Evolutionary conservation across 2,329 filamentous ascomycete species (phyloP), one percentile per base, ranked within the genome.

Genomic region (Trichoderma koningii): DNA sequence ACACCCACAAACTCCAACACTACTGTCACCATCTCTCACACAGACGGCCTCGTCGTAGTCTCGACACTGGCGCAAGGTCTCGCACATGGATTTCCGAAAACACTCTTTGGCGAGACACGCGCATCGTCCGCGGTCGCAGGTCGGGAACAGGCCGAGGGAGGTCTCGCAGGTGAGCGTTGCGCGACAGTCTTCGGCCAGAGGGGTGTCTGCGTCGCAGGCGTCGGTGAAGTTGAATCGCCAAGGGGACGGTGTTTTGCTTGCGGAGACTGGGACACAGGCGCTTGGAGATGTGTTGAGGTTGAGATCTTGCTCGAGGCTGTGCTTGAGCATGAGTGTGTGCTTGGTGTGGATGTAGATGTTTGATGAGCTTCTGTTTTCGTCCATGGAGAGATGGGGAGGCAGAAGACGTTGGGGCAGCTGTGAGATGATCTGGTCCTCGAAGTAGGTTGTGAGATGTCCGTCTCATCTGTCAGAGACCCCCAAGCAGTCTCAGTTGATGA

Each of bases 161-260:
- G n/a, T 26, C 41, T 64, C 50, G 62, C 68, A 69, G 10, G 51
- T 19, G 51, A 68, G 26, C 10, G 59, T 56, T n/a, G 66, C 55
- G 21, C 68, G 65, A 51, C 68, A 68, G 57, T 67, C 68, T n/a
- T 66, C 65, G 1, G 63, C 53, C 47, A 19, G n/a, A 5, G 56
- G 44, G 6, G 62, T 30, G 38, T 10, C 19, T 5, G 51, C 21
- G 28, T 65, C 52, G 19, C 66, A 67, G 10, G 19, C 21, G 15
- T 60, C 65, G 10, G 61, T 60, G 55, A 66, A 67, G 28, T 50
- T 62, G 47, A 60, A 60, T 28, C 28, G 15, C 41, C 55, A 44
- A 23, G 38, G 19, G 6, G 47, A 42, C 3, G 17, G 30, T 19
- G 21, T 38, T 3, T 52, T 55, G 28, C 38, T 53, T 41, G 55